phyloP scores from a whole-genome alignment of 192 early-diverging fungal species.

The Backusella tuberculispora region DNA sequence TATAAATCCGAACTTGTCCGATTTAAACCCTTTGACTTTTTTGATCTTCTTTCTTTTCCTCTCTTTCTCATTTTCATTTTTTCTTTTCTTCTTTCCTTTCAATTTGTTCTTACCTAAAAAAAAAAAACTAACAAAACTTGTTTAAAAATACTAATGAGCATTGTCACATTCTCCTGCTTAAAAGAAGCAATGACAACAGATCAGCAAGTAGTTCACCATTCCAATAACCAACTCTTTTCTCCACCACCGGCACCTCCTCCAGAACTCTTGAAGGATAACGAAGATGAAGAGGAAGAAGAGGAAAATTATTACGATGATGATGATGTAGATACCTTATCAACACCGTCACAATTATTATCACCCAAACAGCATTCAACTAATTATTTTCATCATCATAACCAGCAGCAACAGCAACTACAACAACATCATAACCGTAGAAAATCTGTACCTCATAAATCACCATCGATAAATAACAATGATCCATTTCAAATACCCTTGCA shows the following conservation, averaged over 20 bases:
- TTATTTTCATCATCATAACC: not conserved
- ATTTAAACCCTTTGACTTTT: slow-evolving; percentile 22
- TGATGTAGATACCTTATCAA: slow-evolving; percentile 3
- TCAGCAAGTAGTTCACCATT: not conserved
- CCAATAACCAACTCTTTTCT: not conserved
- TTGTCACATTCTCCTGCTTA: not conserved
- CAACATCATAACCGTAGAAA: slow-evolving; percentile 19
- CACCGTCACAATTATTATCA: slow-evolving; percentile 12
- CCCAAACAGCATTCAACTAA: slow-evolving; percentile 3
- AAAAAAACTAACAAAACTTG: not conserved
- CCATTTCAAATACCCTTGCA: slow-evolving; percentile 25
- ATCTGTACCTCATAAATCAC: slow-evolving; percentile 35
- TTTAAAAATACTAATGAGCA: not conserved
- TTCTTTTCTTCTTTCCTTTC: not conserved
- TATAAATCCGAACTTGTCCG: slow-evolving; percentile 13
- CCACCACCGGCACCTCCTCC: slow-evolving; percentile 21
- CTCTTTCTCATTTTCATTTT: not conserved
- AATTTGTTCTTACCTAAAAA: not conserved
- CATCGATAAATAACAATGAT: slow-evolving; percentile 29
- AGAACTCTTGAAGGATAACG: slow-evolving; percentile 40
- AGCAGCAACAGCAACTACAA: too few relatives aligned
- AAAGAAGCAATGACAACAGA: not conserved
- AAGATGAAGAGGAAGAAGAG: slow-evolving; percentile 37
- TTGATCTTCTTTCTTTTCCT: not conserved
- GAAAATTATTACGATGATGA: not conserved